A percentile compares a stretch with the other conserved stretches of the same genome.
These are phyloP conservation scores for Trichoderma parareesei DNA, from an alignment of 495 filamentous ascomycete genomes.

Conservation along the genomic window DNA sequence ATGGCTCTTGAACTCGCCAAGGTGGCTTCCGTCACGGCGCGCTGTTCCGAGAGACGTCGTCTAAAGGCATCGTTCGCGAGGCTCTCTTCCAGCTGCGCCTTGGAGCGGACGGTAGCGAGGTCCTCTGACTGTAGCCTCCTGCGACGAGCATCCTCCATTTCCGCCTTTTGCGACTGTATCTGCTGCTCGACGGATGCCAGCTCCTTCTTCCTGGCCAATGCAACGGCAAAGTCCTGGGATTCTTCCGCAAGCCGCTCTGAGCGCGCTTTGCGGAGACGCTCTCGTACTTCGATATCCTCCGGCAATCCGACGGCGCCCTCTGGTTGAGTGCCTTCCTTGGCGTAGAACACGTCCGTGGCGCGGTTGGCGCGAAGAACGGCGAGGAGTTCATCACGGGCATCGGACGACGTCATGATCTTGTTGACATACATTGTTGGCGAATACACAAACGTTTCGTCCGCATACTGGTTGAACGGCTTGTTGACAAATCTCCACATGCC, in stretches of 20 bases:
- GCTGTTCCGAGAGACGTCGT: conserved; percentile 23
- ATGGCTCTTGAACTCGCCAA: conserved; percentile 30
- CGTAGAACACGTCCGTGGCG: conserved; percentile 38
- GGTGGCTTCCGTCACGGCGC: conserved; percentile 31
- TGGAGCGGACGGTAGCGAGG: conserved; percentile 21
- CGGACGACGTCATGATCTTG: conserved; percentile 26
- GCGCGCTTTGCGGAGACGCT: conserved; percentile 33
- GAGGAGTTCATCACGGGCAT: conserved; percentile 29
- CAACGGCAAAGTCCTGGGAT: conserved; percentile 27
- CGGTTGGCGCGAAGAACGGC: conserved; percentile 34
- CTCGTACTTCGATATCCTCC: conserved; percentile 32
- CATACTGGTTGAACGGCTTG: conserved; percentile 34
- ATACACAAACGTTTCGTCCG: conserved; percentile 33
- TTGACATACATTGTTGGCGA: conserved; percentile 38
- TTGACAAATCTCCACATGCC: conserved; percentile 42
- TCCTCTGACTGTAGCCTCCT: conserved; percentile 21
- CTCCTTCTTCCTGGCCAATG: conserved; percentile 33
- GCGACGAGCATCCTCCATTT: conserved; percentile 36
- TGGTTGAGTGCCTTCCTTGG: conserved; percentile 37
- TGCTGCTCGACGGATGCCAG: conserved; percentile 35
- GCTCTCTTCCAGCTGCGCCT: conserved; percentile 29
- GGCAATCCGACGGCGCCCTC: conserved; percentile 36
- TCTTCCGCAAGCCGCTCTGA: conserved; percentile 30
- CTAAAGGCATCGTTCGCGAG: conserved; percentile 24
- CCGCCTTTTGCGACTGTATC: conserved; percentile 33